Conservation (phyloP, 208 protist genomes). For the Crithidia acanthocephali region DNA sequence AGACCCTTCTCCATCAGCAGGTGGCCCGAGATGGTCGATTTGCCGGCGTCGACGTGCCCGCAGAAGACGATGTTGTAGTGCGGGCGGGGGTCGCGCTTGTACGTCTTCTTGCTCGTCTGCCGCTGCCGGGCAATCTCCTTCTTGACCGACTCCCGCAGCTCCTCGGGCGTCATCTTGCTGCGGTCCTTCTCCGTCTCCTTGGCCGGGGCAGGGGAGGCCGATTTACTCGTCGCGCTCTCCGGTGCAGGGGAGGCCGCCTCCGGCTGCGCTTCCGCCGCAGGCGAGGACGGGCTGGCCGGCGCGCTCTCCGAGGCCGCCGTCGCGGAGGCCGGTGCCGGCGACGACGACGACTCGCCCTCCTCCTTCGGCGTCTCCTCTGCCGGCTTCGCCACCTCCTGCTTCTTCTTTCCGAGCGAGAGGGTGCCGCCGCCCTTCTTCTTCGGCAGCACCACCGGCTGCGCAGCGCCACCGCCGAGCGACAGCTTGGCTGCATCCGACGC, state of each 20-base stretch:
- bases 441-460: slow-evolving; percentile 40
- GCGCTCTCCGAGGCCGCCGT: slow-evolving; percentile 2
- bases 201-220: slow-evolving; percentile 23
- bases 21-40: slow-evolving; percentile 98
- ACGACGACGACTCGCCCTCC: slow-evolving; percentile 1
- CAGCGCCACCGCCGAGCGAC: slow-evolving; percentile 50
- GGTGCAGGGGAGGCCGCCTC: background rate
- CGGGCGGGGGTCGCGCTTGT: slow-evolving; percentile 86
- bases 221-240: slow-evolving; percentile 14
- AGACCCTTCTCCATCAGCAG: slow-evolving; percentile 95
- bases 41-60: slow-evolving; percentile 99
- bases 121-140: slow-evolving; percentile 82
- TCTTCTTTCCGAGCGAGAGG: slow-evolving; percentile 79
- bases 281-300: slow-evolving; percentile 16
- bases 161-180: slow-evolving; percentile 62
- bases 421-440: slow-evolving; percentile 71
- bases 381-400: slow-evolving; percentile 49
- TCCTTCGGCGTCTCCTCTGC: slow-evolving; percentile 27
- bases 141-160: slow-evolving; percentile 70
- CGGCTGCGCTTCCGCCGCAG: background rate
- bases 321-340: slow-evolving; percentile 11
- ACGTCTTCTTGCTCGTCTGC: slow-evolving; percentile 64
- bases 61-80: slow-evolving; percentile 99
- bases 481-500: slow-evolving; percentile 58
- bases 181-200: slow-evolving; percentile 29